A percentile compares a stretch with the other conserved stretches of the same genome.
phyloP scores from a whole-genome alignment of 495 filamentous ascomycete genomes.

The Daldinia concentrica region DNA sequence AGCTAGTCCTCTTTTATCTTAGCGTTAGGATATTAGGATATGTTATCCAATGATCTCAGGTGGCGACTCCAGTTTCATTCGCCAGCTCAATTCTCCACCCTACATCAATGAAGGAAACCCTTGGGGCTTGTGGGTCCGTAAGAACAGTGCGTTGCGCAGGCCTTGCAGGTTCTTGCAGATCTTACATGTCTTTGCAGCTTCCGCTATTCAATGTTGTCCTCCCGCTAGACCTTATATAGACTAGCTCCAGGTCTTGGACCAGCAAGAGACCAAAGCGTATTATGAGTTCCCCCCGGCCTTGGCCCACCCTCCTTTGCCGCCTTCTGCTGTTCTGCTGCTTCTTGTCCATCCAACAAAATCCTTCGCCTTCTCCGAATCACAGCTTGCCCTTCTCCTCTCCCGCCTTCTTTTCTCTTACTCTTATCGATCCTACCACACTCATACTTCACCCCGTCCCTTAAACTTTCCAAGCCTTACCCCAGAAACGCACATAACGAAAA shows the following conservation, averaged over 20 bases:
- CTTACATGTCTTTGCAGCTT: conserved; percentile 34
- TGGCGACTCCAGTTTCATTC: conserved; percentile 39
- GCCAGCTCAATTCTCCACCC: conserved; percentile 9
- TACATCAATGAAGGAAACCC: conserved; percentile 24
- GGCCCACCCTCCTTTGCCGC: conserved; percentile 44
- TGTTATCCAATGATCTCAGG: conserved; percentile 34
- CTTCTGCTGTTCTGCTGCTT: conserved; percentile 36
- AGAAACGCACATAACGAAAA: conserved; percentile 25
- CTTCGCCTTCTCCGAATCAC: conserved; percentile 49
- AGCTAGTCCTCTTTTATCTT: conserved; percentile 17
- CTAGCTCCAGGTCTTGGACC: conserved; percentile 29
- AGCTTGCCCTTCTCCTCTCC: conserved; percentile 42
- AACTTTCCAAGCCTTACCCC: conserved; percentile 45
- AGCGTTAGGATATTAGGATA: conserved; percentile 7
- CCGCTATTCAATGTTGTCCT: conserved; percentile 34
- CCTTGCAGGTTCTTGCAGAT: conserved; percentile 32
- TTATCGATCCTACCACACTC: conserved; percentile 53
- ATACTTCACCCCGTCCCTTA: conserved; percentile 48
- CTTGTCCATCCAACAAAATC: conserved; percentile 50
- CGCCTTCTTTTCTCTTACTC: conserved; percentile 45
- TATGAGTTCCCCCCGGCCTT: conserved; percentile 30
- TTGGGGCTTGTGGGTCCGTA: conserved; percentile 11
- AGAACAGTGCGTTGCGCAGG: conserved; percentile 3
- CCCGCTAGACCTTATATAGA: conserved; percentile 21
- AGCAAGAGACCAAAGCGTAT: conserved; percentile 39